Evolutionary conservation across 208 protist genomes (phyloP).

Genomic region (Acanthamoeba castellanii): DNA sequence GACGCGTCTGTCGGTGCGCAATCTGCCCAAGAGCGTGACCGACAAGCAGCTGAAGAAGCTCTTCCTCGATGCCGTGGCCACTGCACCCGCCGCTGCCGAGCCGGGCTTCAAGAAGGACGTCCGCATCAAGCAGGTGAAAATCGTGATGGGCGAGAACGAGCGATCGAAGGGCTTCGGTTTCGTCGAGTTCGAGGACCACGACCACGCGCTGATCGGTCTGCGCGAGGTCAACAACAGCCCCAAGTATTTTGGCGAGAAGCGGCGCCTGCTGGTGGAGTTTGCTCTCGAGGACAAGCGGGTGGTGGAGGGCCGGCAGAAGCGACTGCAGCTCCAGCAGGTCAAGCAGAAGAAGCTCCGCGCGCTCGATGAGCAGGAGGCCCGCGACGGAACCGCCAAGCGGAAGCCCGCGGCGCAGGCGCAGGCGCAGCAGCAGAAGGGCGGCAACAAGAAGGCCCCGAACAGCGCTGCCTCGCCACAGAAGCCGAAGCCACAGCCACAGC

Average conservation of each 20-base stretch:
- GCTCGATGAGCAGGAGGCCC: neutral
- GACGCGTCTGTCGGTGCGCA: slow-evolving; percentile 41
- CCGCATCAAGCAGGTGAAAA: slow-evolving; percentile 43
- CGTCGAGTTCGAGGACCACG: slow-evolving; percentile 51
- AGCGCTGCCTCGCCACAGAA: slow-evolving; percentile 1
- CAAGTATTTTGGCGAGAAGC: slow-evolving; percentile 38
- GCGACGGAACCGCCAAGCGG: neutral
- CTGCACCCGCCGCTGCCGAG: neutral
- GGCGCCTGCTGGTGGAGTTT: slow-evolving; percentile 62
- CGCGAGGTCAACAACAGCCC: slow-evolving; percentile 64
- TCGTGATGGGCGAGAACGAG: slow-evolving; percentile 23
- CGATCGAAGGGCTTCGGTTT: slow-evolving; percentile 65
- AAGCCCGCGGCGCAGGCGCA: neutral
- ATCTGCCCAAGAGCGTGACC: slow-evolving; percentile 41
- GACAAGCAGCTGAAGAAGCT: slow-evolving; percentile 59
- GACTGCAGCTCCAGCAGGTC: neutral
- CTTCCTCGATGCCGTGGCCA: slow-evolving; percentile 4
- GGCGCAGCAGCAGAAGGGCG: neutral
- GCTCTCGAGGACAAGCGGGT: slow-evolving; percentile 39
- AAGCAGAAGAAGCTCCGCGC: slow-evolving; percentile 28
- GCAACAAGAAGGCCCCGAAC: neutral
- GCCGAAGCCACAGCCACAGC: neutral
- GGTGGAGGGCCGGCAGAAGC: slow-evolving; percentile 6
- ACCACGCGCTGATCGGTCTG: slow-evolving; percentile 32
- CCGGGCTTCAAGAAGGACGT: slow-evolving; percentile 1